phyloP scores from a whole-genome alignment of 1,284 basidiomycete species.

The Puccinia novopanici region DNA sequence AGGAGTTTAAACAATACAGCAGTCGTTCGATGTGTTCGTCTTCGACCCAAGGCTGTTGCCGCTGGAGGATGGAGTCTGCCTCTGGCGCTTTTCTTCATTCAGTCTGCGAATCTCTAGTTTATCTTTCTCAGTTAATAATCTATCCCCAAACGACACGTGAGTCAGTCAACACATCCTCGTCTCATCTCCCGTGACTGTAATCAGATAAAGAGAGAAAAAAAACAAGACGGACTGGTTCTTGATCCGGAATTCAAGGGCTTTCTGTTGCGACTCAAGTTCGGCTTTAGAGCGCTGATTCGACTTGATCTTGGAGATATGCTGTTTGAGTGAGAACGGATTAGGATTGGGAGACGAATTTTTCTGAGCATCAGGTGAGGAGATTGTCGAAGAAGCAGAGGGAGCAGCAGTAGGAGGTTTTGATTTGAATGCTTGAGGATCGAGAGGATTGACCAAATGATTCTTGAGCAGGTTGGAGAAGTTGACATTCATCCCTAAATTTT shows the following conservation, averaged over 20 bases:
- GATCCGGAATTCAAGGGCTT: conserved; percentile 34
- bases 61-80: not conserved
- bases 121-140: conserved; percentile 7
- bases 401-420: not conserved
- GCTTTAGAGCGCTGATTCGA: conserved; percentile 26
- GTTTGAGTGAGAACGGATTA: conserved; percentile 13
- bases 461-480: conserved; percentile 1
- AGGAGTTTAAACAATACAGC: conserved; percentile 14
- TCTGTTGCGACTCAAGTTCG: conserved; percentile 31
- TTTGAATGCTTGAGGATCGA: not conserved
- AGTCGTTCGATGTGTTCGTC: not conserved
- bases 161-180: not conserved
- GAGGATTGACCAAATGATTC: conserved; percentile 5
- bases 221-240: conserved; percentile 5
- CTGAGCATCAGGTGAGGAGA: not conserved
- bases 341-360: not conserved
- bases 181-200: not conserved
- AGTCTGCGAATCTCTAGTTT: conserved; percentile 9
- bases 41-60: not conserved
- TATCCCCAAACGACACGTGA: not conserved
- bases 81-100: not conserved
- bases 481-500: not conserved
- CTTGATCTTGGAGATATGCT: not conserved
- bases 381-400: not conserved
- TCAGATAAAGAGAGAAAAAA: not conserved